Conservation (phyloP, 257 asterid genomes). For the Penstemon eatonii region DNA sequence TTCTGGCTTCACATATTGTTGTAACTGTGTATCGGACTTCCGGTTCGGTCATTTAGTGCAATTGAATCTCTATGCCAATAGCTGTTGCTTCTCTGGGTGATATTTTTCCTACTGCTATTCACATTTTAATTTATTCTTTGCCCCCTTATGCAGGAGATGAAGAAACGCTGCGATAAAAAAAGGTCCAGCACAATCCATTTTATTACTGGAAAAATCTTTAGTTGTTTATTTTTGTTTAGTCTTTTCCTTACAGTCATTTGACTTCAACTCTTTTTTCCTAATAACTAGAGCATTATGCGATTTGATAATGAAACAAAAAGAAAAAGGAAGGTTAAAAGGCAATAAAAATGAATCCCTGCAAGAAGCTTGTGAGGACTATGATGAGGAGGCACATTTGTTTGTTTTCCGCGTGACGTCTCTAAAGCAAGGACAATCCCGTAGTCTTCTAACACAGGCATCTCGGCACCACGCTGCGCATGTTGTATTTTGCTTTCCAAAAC, state of each 20-base stretch:
- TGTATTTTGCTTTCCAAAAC: slow-evolving; percentile 20
- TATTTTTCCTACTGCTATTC: not conserved
- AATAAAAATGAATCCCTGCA: slow-evolving; percentile 64
- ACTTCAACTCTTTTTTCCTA: slow-evolving; percentile 25
- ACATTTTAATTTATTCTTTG: slow-evolving; percentile 6
- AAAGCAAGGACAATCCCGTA: slow-evolving; percentile 94
- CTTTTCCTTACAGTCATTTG: slow-evolving; percentile 22
- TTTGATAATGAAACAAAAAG: slow-evolving; percentile 54
- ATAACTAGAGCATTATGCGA: slow-evolving; percentile 57
- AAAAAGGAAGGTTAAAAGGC: slow-evolving; percentile 64
- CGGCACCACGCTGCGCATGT: slow-evolving; percentile 99
- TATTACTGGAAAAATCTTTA: not conserved
- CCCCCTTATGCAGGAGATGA: slow-evolving; percentile 81
- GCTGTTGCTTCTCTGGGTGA: not conserved
- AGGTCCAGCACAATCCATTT: slow-evolving; percentile 45
- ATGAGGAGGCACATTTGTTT: slow-evolving; percentile 80
- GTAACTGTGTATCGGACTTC: not conserved
- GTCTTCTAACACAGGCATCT: slow-evolving; percentile 92
- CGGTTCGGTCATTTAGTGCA: slow-evolving; percentile 1
- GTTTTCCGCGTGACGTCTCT: slow-evolving; percentile 94
- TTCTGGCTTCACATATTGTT: slow-evolving; percentile 7
- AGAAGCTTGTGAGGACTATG: slow-evolving; percentile 76
- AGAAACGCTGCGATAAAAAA: slow-evolving; percentile 78
- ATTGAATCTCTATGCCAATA: not conserved
- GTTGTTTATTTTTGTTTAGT: slow-evolving; percentile 18